Conservation (phyloP, 1,284 basidiomycete species). For the Melampsora occidentalis region DNA sequence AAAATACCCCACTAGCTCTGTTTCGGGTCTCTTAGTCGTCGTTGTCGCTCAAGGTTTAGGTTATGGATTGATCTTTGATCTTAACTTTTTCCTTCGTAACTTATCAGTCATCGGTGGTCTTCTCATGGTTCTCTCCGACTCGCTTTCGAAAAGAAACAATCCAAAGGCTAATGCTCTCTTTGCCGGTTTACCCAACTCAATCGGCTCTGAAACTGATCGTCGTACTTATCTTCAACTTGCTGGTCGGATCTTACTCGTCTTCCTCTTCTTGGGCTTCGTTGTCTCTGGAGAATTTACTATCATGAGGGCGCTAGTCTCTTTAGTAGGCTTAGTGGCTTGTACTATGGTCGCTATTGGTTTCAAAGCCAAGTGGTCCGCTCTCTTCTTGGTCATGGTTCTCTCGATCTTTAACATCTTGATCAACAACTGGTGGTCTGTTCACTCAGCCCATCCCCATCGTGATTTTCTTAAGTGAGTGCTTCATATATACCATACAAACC, state of each 20-base stretch:
- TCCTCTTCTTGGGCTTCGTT: constrained; percentile 98
- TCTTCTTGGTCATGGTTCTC: constrained; percentile 90
- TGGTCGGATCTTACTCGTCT: constrained; percentile 93
- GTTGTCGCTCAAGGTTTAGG: constrained; percentile 90
- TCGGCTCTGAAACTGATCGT: constrained; percentile 84
- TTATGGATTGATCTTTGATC: constrained; percentile 91
- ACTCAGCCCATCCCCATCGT: constrained; percentile 84
- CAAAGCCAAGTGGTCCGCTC: constrained; percentile 98
- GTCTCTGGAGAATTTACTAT: constrained; percentile 88
- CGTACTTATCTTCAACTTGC: constrained; percentile 99
- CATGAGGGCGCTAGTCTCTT: constrained; percentile 76
- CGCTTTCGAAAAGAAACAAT: constrained; percentile 64
- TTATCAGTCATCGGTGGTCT: constrained; percentile 85
- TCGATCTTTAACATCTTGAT: constrained; percentile 95
- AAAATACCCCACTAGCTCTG: constrained; percentile 80
- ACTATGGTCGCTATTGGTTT: constrained; percentile 97
- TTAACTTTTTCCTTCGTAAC: constrained; percentile 99
- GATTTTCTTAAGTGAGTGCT: constrained; percentile 85
- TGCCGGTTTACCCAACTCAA: constrained; percentile 76
- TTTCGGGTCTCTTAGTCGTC: constrained; percentile 81
- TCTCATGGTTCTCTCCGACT: constrained; percentile 97
- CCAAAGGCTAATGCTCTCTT: constrained; percentile 72
- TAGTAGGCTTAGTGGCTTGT: constrained; percentile 83
- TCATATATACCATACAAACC: constrained; percentile 26
- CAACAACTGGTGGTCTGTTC: constrained; percentile 99